Conservation (phyloP, 805 yeast species). For the Teunomyces aglyptinius region DNA sequence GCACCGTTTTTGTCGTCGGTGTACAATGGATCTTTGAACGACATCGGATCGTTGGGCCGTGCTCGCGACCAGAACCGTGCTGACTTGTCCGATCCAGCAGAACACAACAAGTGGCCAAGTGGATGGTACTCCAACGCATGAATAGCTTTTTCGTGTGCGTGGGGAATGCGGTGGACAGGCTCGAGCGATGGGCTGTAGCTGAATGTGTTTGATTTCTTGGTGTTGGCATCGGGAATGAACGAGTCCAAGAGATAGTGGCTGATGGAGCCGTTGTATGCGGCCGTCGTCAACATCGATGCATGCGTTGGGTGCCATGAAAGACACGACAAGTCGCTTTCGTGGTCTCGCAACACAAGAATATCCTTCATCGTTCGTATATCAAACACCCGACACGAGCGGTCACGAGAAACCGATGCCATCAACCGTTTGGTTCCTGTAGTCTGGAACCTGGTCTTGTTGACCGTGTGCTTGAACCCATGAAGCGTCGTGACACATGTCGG, state of each 20-base stretch:
- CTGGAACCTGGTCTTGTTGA: conserved; percentile 83
- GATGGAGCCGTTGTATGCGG: conserved; percentile 86
- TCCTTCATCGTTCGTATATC: conserved; percentile 87
- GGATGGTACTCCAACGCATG: conserved; percentile 93
- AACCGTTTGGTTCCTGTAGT: conserved; percentile 70
- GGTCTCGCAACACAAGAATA: conserved; percentile 67
- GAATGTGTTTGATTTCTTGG: conserved; percentile 14
- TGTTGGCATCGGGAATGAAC: conserved; percentile 36
- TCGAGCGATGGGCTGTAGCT: conserved; percentile 16
- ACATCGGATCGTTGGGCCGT: conserved; percentile 82
- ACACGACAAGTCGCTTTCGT: conserved; percentile 80
- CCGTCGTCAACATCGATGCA: conserved; percentile 73
- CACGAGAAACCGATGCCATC: conserved; percentile 85
- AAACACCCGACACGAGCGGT: conserved; percentile 81
- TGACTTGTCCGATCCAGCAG: conserved; percentile 92
- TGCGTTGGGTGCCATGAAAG: conserved; percentile 93
- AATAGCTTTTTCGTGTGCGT: conserved; percentile 92
- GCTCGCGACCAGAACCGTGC: conserved; percentile 94
- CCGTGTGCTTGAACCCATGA: conserved; percentile 92
- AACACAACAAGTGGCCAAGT: conserved; percentile 82
- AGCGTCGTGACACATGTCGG: conserved; percentile 73
- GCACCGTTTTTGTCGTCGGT: conserved; percentile 61
- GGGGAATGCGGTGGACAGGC: conserved; percentile 67
- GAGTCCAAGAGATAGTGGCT: conserved; percentile 69
- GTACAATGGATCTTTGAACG: conserved; percentile 79